Base-by-base conservation (phyloP, 306 rosid genomes). In the Ceratonia siliqua region DNA sequence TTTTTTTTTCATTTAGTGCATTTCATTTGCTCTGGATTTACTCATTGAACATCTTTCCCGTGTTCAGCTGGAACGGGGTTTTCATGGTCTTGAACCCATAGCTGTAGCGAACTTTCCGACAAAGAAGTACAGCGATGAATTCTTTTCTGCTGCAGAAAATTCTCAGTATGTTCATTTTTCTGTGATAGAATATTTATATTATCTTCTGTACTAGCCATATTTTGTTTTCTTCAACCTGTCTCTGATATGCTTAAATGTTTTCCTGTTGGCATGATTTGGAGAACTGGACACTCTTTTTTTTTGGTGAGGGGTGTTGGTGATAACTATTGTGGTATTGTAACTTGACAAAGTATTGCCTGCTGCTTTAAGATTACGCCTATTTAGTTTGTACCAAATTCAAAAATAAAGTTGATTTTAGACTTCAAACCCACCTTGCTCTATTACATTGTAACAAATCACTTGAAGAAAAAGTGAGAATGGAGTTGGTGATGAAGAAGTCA, bases 31-130 rank as follows among this genome's bases (percentile, higher is more conserved):
- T 36, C 48, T 74, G 72, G 66, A 22, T 68, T 73, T 72, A 67
- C 62, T 32, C 59, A 42, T 61, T 65, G 50, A 63, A 66, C 50
- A 70, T 66, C 54, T 76, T 76, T 52, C 62, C 22, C 7, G n/a
- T 73, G 62, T 82, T 68, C 81, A 93, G 98, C 81, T 93, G 83
- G 98, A 93, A 74, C 84, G 85, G 55, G 97, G 97, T 35, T 85
- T 77, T 41, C 90, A 88, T 74, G 97, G 98, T 57, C 82, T 89
- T 54, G 97, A 93, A 68, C 89, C 92, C 21, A 30, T 45, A 22
- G 80, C 79, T 21, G 79, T 93, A 61, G 93, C 89, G 22, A 89
- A 85, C 55, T 91, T 91, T 82, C 97, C 96, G 1, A 88, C 89
- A 46, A 93, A 89, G 96, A 93, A 89, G 86, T 93, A 72, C 75